Base-by-base conservation (phyloP, 2,329 filamentous ascomycete genomes). In the Pseudocercospora fuligena region DNA sequence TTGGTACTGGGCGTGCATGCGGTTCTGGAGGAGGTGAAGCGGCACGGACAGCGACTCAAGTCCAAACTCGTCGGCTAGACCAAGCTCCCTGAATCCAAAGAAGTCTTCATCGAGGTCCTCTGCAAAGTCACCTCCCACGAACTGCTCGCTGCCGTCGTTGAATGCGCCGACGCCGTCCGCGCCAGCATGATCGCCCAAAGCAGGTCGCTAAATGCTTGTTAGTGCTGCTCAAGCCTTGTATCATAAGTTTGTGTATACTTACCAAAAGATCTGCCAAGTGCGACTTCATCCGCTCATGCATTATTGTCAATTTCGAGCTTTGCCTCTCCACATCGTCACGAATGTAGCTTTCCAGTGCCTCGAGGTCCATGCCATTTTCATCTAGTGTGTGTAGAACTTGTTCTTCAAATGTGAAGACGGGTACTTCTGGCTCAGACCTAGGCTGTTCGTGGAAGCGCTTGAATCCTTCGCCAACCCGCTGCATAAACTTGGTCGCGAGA, bases 41-140 rank as follows among this genome's bases (percentile, higher is more conserved):
- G 96, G 95, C 40, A 99, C 95, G 61, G 92, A 94, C 68, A 98
- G 87, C 72, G 91, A 91, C 33, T 94, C 90, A 68, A 95, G 85
- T 19, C 94, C 94, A 77, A 98, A 91, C 77, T 99, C 95, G 73
- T 89, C 90, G 75, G 97, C 93, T 65, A 99, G 86, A 51, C 95
- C 95, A 54, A 99, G 87, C 67, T 97, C 94, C 77, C 93, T 94
- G 87, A 99, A 98, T 29, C 95, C 95, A 76, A 99, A 99, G 86
- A 97, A 99, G 81, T 99, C 95, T 82, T 99, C 95, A 68, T 94
- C 94, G 12, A 99, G 91, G 73, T 99, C 95, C 78, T 97, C 95
- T 0, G 95, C 95, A 78, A 99, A 99, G 79, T 99, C 95, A 68
- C 95, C 95, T 54, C 92, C 93, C 57, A 97, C 90, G 73, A 98